A percentile compares a stretch with the other conserved stretches of the same genome.
phyloP scores from a whole-genome alignment of 257 asterid species.

The Vinca minor region DNA sequence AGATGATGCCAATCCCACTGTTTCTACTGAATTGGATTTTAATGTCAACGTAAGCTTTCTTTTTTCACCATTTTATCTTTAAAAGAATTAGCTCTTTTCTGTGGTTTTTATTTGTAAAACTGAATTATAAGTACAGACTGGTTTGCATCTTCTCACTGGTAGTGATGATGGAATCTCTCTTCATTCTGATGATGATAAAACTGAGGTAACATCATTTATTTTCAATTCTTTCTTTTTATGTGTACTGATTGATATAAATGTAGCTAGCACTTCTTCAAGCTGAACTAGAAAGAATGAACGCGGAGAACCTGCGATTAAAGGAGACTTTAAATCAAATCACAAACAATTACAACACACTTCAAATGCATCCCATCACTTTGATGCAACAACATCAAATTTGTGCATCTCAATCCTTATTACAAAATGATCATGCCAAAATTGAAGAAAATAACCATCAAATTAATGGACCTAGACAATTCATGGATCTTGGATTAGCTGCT shows the following conservation, averaged over 20 bases:
- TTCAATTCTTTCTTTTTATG: background rate
- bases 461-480: constrained; percentile 67
- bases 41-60: constrained; percentile 55
- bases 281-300: constrained; percentile 46
- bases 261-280: constrained; percentile 52
- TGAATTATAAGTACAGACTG: constrained; percentile 38
- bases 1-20: constrained; percentile 19
- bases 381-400: constrained; percentile 40
- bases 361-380: constrained; percentile 44
- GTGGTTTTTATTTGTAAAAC: no score
- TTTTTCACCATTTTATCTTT: background rate
- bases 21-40: constrained; percentile 34
- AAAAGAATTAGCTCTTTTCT: background rate
- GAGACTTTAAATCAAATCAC: constrained; percentile 44
- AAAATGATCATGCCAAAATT: constrained; percentile 19
- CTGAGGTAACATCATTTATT: constrained; percentile 34
- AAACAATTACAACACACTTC: constrained; percentile 37
- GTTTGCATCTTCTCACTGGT: constrained; percentile 62
- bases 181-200: constrained; percentile 38
- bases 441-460: constrained; percentile 22
- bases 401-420: no score
- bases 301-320: constrained; percentile 45
- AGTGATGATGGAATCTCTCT: constrained; percentile 47
- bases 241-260: background rate
- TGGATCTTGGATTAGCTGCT: constrained; percentile 59